Percentiles rank a stretch among this genome's conserved stretches.
These are phyloP conservation scores for Sclerotinia nivalis DNA, from an alignment of 2,329 filamentous ascomycete genomes.

Conservation along the genomic window DNA sequence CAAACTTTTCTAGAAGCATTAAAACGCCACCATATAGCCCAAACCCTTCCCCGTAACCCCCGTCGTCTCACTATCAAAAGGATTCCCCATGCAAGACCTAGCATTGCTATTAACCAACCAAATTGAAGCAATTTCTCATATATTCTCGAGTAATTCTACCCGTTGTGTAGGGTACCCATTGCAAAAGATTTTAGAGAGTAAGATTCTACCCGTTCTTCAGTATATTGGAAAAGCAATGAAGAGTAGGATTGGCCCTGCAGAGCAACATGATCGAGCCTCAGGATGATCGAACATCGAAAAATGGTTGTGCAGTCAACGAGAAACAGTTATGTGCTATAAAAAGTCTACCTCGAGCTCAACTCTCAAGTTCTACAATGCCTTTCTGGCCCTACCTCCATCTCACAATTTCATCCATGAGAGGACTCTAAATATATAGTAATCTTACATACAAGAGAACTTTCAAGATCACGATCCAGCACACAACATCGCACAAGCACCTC, in stretches of 20 bases:
- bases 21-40: neutral
- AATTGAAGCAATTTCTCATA: too few species aligned
- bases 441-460: neutral
- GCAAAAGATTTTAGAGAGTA: neutral
- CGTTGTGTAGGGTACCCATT: too few species aligned
- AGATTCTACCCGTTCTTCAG: neutral
- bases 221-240: neutral
- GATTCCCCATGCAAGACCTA: neutral
- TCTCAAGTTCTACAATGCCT: neutral
- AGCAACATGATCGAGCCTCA: neutral
- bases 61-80: neutral
- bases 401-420: neutral
- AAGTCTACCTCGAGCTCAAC: neutral
- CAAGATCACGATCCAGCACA: too few species aligned
- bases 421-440: neutral
- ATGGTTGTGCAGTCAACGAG: neutral
- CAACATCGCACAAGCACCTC: too few species aligned
- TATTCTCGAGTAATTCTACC: too few species aligned
- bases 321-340: neutral
- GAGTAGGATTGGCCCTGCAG: neutral
- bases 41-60: neutral
- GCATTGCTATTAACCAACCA: too few species aligned
- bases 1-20: neutral
- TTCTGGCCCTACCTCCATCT: neutral
- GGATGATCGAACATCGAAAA: neutral